Percentiles rank a stretch among this genome's conserved stretches.
Evolutionary conservation across 2,329 filamentous ascomycete species (phyloP).

Genomic region (Alternaria infectoria): DNA sequence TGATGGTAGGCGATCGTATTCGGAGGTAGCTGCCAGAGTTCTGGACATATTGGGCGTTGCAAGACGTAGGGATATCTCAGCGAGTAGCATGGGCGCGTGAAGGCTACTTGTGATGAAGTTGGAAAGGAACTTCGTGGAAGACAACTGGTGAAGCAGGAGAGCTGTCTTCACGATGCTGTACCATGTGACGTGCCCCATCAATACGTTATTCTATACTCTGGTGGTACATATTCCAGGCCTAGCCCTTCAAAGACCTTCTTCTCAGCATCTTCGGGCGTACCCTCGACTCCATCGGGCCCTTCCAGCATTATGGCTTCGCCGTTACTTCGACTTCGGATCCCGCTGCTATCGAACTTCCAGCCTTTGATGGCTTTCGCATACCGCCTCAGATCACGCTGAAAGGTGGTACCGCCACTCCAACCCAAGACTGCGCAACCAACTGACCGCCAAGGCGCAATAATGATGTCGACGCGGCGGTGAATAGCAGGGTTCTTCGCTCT

Average conservation of each 20-base stretch:
- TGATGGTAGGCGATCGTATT: neutral
- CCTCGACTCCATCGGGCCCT: slow-evolving; percentile 52
- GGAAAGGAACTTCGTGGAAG: neutral
- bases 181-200: slow-evolving; percentile 26
- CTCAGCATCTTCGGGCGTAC: slow-evolving; percentile 74
- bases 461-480: slow-evolving; percentile 90
- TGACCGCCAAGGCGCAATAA: slow-evolving; percentile 86
- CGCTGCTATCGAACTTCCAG: slow-evolving; percentile 92
- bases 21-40: neutral
- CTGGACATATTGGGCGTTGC: neutral
- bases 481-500: slow-evolving; percentile 69
- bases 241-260: slow-evolving; percentile 78
- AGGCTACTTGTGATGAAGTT: neutral
- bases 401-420: slow-evolving; percentile 89
- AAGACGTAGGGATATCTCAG: neutral
- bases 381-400: slow-evolving; percentile 81
- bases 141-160: neutral
- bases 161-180: neutral
- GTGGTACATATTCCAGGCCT: slow-evolving; percentile 60
- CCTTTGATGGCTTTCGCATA: slow-evolving; percentile 75
- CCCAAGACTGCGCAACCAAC: slow-evolving; percentile 86
- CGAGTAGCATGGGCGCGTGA: neutral
- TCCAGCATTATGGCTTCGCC: slow-evolving; percentile 77
- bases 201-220: slow-evolving; percentile 54
- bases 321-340: slow-evolving; percentile 71